Evolutionary conservation across 257 asterid genomes (phyloP).

Genomic region (Verbascum thapsus): DNA sequence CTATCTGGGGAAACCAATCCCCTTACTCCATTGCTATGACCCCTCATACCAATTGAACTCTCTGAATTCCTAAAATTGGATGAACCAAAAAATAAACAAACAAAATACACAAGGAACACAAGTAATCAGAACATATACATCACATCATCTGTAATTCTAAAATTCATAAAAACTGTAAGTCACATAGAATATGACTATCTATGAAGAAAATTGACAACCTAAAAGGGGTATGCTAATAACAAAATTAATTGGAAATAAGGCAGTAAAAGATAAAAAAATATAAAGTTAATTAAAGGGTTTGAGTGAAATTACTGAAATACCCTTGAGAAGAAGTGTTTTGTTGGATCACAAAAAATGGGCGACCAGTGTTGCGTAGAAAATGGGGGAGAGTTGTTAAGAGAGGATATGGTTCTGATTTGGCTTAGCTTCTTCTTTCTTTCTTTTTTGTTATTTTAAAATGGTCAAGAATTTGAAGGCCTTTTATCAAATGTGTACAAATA

Average conservation of each 20-base stretch:
- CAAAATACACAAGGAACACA: neutral
- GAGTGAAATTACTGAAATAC: conserved; percentile 47
- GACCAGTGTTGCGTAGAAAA: conserved; percentile 34
- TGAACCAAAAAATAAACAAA: neutral
- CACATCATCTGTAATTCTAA: neutral
- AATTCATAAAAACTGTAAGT: conserved; percentile 8
- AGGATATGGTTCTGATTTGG: conserved; percentile 31
- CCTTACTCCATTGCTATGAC: conserved; percentile 48
- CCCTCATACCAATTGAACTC: conserved; percentile 52
- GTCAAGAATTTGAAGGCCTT: conserved; percentile 28
- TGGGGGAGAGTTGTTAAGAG: conserved; percentile 28
- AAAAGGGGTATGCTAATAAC: conserved; percentile 1
- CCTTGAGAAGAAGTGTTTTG: conserved; percentile 42
- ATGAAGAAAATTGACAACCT: conserved; percentile 14
- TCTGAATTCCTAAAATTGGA: conserved; percentile 62
- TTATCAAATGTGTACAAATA: conserved; percentile 23
- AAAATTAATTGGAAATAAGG: conserved; percentile 1
- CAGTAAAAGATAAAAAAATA: neutral
- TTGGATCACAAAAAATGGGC: conserved; percentile 40
- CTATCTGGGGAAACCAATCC: conserved; percentile 45
- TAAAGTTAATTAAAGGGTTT: neutral
- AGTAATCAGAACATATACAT: conserved; percentile 21
- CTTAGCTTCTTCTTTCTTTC: conserved; percentile 37
- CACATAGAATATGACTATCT: conserved; percentile 13
- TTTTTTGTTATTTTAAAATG: conserved; percentile 29